A percentile compares a stretch with the other conserved stretches of the same genome.
These are phyloP conservation scores for Starmerella floris DNA, from an alignment of 805 yeast genomes.

Conservation along the genomic window DNA sequence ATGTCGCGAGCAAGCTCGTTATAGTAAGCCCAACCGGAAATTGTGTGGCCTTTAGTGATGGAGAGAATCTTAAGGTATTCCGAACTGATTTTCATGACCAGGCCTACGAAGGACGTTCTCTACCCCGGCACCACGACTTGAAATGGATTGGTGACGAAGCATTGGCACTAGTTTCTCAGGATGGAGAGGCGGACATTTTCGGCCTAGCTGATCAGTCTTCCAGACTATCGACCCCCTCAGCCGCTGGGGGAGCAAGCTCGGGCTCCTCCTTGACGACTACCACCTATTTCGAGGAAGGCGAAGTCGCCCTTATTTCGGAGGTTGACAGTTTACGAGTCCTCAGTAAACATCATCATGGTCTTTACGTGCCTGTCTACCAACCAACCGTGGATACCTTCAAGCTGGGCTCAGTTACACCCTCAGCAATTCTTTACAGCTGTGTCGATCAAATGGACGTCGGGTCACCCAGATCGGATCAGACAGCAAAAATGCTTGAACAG, in stretches of 20 bases:
- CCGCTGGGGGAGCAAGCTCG: background rate
- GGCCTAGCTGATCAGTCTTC: slow-evolving; percentile 3
- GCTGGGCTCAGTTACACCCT: slow-evolving; percentile 72
- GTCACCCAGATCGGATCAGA: slow-evolving; percentile 72
- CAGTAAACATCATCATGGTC: slow-evolving; percentile 44
- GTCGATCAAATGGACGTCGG: slow-evolving; percentile 49
- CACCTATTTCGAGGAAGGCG: slow-evolving; percentile 26
- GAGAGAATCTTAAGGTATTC: slow-evolving; percentile 1
- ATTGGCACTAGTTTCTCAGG: slow-evolving; percentile 34
- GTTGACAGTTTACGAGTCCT: slow-evolving; percentile 60
- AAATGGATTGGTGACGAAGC: slow-evolving; percentile 82
- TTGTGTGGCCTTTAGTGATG: slow-evolving; percentile 6
- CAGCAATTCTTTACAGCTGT: slow-evolving; percentile 73
- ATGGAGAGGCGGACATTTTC: slow-evolving; percentile 28
- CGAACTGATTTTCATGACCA: slow-evolving; percentile 6
- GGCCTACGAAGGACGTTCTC: background rate
- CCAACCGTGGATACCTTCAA: slow-evolving; percentile 50
- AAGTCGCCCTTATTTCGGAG: slow-evolving; percentile 36
- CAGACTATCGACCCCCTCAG: too few species aligned
- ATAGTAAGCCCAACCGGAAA: background rate
- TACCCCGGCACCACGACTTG: background rate
- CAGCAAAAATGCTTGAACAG: slow-evolving; percentile 43
- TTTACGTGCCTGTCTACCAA: slow-evolving; percentile 49
- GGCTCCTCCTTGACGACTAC: slow-evolving; percentile 11
- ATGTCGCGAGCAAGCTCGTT: slow-evolving; percentile 1